A percentile compares a stretch with the other conserved stretches of the same genome.
phyloP scores from a whole-genome alignment of 768 basidiomycete species.

The Galerina marginata region DNA sequence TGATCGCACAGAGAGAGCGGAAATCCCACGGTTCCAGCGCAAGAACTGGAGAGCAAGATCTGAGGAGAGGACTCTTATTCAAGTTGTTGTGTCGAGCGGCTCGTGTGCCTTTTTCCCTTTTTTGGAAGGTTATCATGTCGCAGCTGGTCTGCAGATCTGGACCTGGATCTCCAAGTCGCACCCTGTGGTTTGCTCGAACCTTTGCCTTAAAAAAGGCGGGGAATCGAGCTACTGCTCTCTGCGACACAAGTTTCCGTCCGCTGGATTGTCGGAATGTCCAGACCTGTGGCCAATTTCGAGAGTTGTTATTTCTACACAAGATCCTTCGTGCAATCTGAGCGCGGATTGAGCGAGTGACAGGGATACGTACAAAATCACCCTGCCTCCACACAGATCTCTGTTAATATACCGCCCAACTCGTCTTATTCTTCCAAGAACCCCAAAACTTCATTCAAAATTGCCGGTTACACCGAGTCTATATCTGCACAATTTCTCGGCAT shows the following conservation, averaged over 20 bases:
- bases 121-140: background rate
- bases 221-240: background rate
- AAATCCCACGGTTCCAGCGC: slow-evolving; percentile 42
- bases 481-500: background rate
- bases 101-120: slow-evolving; percentile 16
- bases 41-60: slow-evolving; percentile 26
- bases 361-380: slow-evolving; percentile 21
- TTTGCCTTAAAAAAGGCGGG: background rate
- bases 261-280: background rate
- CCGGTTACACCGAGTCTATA: slow-evolving; percentile 16
- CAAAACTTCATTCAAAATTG: slow-evolving; percentile 12
- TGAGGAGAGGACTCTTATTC: too few relatives aligned
- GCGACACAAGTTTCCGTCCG: background rate
- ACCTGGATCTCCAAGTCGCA: slow-evolving; percentile 4
- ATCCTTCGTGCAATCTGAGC: slow-evolving; percentile 21
- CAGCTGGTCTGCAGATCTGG: background rate
- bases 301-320: background rate
- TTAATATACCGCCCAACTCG: slow-evolving; percentile 3
- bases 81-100: background rate
- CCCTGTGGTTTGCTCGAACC: background rate
- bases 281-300: too few relatives aligned
- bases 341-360: slow-evolving; percentile 28
- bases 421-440: slow-evolving; percentile 8
- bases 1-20: too few relatives aligned
- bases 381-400: slow-evolving; percentile 11